Conservation (phyloP, 345 rosid genomes). For the Hibiscus trionum region DNA sequence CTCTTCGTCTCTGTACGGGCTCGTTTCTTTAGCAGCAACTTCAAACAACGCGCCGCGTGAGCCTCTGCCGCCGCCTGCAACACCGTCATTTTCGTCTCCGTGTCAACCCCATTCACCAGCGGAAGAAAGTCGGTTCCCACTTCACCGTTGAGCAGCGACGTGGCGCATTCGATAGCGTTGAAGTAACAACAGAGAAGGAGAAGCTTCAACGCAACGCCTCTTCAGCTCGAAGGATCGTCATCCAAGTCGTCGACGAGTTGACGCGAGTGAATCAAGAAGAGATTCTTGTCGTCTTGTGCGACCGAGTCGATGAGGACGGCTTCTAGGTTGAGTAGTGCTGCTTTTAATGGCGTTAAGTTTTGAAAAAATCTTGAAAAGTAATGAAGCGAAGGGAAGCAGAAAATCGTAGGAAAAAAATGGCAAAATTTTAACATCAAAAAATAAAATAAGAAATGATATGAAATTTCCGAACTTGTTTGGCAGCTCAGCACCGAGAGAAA, state of each 20-base stretch:
- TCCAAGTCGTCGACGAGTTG: constrained; percentile 8
- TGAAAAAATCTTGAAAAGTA: not conserved
- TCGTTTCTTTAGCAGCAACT: constrained; percentile 55
- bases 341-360: constrained; percentile 6
- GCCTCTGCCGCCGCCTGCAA: constrained; percentile 59
- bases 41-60: constrained; percentile 54
- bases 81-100: constrained; percentile 35
- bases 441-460: not conserved
- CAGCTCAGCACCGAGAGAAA: not conserved
- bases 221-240: constrained; percentile 18
- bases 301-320: constrained; percentile 28
- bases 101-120: constrained; percentile 36
- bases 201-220: constrained; percentile 31
- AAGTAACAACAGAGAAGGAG: constrained; percentile 47
- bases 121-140: constrained; percentile 37
- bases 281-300: constrained; percentile 36
- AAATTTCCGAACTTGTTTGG: constrained; percentile 1
- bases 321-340: constrained; percentile 8
- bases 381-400: no score
- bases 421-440: not conserved
- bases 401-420: no score
- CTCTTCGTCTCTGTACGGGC: constrained; percentile 67
- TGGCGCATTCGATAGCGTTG: constrained; percentile 54
- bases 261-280: constrained; percentile 22
- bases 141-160: constrained; percentile 52